Conservation (phyloP, 352 stramenopile species). For the Globisporangium abappressorium region DNA sequence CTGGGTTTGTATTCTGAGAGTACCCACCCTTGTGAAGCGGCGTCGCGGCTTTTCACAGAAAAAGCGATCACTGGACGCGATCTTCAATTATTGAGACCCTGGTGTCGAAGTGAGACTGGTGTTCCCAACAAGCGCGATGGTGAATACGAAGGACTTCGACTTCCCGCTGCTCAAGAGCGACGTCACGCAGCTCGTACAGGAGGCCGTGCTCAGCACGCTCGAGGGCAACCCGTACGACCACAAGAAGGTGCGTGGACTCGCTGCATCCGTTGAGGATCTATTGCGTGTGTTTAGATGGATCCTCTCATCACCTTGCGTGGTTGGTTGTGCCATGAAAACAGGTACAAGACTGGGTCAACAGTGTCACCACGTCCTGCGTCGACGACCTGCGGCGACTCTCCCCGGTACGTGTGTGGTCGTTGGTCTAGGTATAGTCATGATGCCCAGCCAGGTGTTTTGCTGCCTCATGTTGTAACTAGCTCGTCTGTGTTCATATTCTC, state of each 20-base stretch:
- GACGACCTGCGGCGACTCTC: constrained; percentile 66
- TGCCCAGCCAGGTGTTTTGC: no score
- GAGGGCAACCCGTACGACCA: constrained; percentile 82
- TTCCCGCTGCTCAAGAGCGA: constrained; percentile 75
- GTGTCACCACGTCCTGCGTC: constrained; percentile 60
- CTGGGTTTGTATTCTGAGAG: no score
- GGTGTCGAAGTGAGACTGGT: not conserved
- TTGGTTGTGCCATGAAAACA: no score
- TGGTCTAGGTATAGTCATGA: not conserved
- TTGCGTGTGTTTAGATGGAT: no score
- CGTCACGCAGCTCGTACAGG: constrained; percentile 69
- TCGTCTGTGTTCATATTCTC: no score
- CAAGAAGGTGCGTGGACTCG: constrained; percentile 29
- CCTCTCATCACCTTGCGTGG: no score
- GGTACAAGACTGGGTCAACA: constrained; percentile 62
- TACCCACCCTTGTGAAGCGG: not conserved
- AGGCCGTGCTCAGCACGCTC: constrained; percentile 63
- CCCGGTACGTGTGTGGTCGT: constrained; percentile 28
- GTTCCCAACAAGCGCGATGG: constrained; percentile 16
- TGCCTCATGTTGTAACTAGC: no score
- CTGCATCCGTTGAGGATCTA: no score
- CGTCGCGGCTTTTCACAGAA: not conserved
- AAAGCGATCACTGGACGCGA: no score
- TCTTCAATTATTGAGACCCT: not conserved
- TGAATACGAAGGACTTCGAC: constrained; percentile 49